phyloP scores from a whole-genome alignment of 2,329 filamentous ascomycete species.

The Paracorniculantispora psalliotae region DNA sequence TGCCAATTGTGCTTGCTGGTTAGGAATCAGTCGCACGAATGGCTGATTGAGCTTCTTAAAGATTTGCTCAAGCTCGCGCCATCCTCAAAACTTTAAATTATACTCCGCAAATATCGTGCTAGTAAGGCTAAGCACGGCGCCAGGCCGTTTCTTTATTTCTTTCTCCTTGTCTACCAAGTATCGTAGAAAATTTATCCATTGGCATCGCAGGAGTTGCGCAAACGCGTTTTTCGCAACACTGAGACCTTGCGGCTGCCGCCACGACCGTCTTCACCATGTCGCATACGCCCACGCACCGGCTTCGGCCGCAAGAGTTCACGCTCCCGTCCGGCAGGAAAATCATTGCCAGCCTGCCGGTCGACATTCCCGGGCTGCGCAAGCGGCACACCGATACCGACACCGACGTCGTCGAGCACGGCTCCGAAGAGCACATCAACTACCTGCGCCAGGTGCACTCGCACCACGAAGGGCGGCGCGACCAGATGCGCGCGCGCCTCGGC shows the following conservation, averaged over 20 bases:
- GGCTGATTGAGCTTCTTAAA: neutral
- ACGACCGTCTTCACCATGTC: neutral
- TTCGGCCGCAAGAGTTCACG: conserved; percentile 40
- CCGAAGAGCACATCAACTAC: conserved; percentile 39
- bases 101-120: neutral
- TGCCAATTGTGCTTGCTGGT: too few species aligned
- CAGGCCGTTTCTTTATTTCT: neutral
- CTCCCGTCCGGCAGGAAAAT: conserved; percentile 52
- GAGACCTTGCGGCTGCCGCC: neutral
- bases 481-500: conserved; percentile 44
- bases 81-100: conserved; percentile 5
- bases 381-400: conserved; percentile 41
- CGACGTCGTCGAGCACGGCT: conserved; percentile 55
- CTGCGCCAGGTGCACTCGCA: conserved; percentile 48
- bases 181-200: neutral
- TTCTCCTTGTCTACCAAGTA: neutral
- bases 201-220: neutral
- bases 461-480: conserved; percentile 43
- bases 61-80: neutral
- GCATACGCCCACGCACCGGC: neutral
- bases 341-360: conserved; percentile 53
- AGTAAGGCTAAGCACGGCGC: neutral
- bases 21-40: neutral
- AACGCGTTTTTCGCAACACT: neutral
- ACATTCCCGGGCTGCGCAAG: conserved; percentile 42